Evolutionary conservation across 495 filamentous ascomycete genomes (phyloP).

Genomic region (Penicillium odoratum): DNA sequence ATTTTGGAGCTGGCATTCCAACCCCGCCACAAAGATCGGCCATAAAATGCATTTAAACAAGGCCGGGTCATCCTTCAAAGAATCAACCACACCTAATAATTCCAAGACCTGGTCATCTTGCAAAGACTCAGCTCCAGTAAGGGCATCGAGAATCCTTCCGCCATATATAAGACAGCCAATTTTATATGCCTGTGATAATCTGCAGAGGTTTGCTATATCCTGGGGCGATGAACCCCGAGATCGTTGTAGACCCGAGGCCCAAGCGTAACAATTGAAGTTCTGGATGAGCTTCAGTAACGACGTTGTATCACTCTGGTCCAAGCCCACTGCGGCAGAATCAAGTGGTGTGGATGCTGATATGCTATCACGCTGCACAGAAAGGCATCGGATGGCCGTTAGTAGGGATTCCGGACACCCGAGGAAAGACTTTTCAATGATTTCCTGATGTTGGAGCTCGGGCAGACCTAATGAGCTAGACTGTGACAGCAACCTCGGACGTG

Average conservation of each 20-base stretch:
- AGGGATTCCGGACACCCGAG: constrained; percentile 44
- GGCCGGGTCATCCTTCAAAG: constrained; percentile 43
- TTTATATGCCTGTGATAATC: constrained; percentile 31
- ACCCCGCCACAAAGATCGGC: constrained; percentile 58
- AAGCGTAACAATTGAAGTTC: constrained; percentile 36
- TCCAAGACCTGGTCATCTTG: constrained; percentile 41
- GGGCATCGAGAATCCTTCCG: constrained; percentile 32
- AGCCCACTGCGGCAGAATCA: background rate
- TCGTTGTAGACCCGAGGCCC: constrained; percentile 36
- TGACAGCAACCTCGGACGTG: constrained; percentile 39
- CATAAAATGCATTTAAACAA: constrained; percentile 58
- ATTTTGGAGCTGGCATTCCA: constrained; percentile 39
- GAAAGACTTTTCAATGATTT: constrained; percentile 39
- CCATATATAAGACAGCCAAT: constrained; percentile 35
- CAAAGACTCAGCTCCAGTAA: constrained; percentile 12
- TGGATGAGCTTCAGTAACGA: constrained; percentile 25
- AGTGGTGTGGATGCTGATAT: constrained; percentile 18
- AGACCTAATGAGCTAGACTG: constrained; percentile 19
- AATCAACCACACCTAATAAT: constrained; percentile 42
- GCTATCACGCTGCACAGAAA: constrained; percentile 35
- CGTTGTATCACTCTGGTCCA: constrained; percentile 15
- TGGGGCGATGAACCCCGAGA: constrained; percentile 25
- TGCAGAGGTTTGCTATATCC: constrained; percentile 23
- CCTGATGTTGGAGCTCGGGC: constrained; percentile 18
- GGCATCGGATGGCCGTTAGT: constrained; percentile 32